Conservation (phyloP, 257 asterid species). For the Asclepias syriaca region DNA sequence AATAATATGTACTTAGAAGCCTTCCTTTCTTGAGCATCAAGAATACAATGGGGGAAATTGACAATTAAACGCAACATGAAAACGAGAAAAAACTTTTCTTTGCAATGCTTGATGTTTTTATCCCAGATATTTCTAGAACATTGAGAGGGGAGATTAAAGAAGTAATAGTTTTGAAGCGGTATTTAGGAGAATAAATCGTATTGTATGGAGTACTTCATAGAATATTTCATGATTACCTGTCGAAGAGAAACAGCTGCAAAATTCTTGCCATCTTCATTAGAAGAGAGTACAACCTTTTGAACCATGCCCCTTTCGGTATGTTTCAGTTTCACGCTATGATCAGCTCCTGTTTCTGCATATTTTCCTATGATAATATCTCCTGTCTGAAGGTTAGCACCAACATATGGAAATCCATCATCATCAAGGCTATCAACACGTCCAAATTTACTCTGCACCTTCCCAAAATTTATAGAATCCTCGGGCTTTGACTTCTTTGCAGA, state of each 20-base stretch:
- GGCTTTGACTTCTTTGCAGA: constrained; percentile 39
- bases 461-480: constrained; percentile 61
- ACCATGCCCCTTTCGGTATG: constrained; percentile 97
- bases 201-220: neutral
- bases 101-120: neutral
- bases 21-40: neutral
- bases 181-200: neutral
- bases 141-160: neutral
- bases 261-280: constrained; percentile 85
- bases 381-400: constrained; percentile 84
- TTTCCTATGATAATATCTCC: constrained; percentile 90
- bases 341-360: constrained; percentile 67
- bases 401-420: constrained; percentile 87
- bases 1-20: neutral
- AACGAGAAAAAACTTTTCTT: neutral
- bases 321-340: constrained; percentile 82
- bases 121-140: neutral
- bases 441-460: constrained; percentile 70
- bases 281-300: constrained; percentile 77
- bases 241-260: constrained; percentile 78
- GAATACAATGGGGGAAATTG: neutral
- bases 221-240: constrained; percentile 48
- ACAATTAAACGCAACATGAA: neutral
- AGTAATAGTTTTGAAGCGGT: too few species aligned
- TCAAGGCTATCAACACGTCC: constrained; percentile 91